A percentile compares a stretch with the other conserved stretches of the same genome.
These are phyloP conservation scores for Lepidium sativum DNA, from an alignment of 345 rosid genomes.

Conservation along the genomic window DNA sequence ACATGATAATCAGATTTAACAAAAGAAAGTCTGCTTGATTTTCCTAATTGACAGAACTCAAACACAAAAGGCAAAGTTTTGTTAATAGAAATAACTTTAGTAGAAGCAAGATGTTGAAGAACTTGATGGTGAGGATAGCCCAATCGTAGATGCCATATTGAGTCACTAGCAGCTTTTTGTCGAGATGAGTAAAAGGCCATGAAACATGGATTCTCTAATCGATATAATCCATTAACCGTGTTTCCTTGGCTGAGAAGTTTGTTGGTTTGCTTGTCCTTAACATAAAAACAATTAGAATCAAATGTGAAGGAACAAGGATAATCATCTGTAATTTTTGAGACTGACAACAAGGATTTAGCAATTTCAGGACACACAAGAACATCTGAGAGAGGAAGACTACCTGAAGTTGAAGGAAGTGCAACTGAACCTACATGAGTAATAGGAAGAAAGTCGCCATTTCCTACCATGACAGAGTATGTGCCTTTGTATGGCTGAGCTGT, in stretches of 20 bases:
- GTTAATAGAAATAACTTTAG: not conserved
- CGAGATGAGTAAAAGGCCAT: not conserved
- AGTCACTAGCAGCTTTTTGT: not conserved
- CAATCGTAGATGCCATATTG: rapidly evolving
- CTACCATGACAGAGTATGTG: not conserved
- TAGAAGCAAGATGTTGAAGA: not conserved
- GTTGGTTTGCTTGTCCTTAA: not conserved
- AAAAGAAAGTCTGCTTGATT: too few species aligned
- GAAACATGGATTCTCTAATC: not conserved
- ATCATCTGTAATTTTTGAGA: not conserved
- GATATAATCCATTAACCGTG: not conserved
- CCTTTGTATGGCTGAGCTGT: not conserved
- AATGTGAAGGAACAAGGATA: not conserved
- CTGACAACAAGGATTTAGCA: not conserved
- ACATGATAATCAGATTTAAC: too few species aligned
- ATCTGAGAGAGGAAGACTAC: not conserved
- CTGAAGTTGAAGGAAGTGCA: not conserved
- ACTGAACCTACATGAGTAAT: not conserved
- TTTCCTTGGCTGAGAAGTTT: not conserved
- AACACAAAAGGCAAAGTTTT: not conserved
- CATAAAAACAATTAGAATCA: not conserved
- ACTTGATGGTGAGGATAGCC: rapidly evolving
- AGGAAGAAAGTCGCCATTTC: not conserved
- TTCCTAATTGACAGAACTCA: not conserved
- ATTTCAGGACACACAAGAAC: not conserved